Percentiles rank a stretch among this genome's conserved stretches.
phyloP scores from a whole-genome alignment of 179 eudicot genomes.

The Corrigiola litoralis region DNA sequence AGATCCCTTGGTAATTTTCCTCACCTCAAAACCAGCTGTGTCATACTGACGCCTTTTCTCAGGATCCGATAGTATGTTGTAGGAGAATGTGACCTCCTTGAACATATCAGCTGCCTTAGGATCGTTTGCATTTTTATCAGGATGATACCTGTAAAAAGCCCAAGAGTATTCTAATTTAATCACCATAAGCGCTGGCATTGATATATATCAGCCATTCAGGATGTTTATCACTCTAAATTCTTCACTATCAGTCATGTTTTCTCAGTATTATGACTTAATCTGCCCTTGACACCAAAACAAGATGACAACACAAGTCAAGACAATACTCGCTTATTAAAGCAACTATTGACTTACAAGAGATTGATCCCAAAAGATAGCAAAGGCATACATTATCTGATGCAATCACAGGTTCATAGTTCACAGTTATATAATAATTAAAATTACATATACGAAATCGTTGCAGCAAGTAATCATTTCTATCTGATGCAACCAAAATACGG shows the following conservation, averaged over 20 bases:
- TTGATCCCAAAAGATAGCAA: too few relatives aligned
- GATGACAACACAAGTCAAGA: too few relatives aligned
- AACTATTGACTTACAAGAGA: too few relatives aligned
- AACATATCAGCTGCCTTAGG: conserved; percentile 91
- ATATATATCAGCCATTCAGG: background rate
- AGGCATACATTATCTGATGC: too few relatives aligned
- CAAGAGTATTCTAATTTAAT: conserved; percentile 8
- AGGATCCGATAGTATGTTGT: conserved; percentile 83
- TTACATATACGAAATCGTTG: too few relatives aligned
- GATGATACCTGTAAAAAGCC: conserved; percentile 69
- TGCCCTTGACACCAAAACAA: too few relatives aligned
- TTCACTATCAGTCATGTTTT: background rate
- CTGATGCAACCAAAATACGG: too few relatives aligned
- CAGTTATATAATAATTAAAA: too few relatives aligned
- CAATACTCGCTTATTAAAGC: too few relatives aligned
- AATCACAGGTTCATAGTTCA: too few relatives aligned
- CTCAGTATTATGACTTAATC: background rate
- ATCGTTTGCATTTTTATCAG: conserved; percentile 97
- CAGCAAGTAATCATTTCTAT: too few relatives aligned
- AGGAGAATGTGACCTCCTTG: conserved; percentile 87
- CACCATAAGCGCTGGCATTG: background rate
- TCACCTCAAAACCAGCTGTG: conserved; percentile 89
- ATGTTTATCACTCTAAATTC: background rate
- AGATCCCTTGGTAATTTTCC: conserved; percentile 5
- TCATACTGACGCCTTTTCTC: conserved; percentile 93